Percentiles rank a stretch among this genome's conserved stretches.
These are phyloP conservation scores for Corrigiola litoralis DNA, from an alignment of 179 eudicot species.

Conservation along the genomic window DNA sequence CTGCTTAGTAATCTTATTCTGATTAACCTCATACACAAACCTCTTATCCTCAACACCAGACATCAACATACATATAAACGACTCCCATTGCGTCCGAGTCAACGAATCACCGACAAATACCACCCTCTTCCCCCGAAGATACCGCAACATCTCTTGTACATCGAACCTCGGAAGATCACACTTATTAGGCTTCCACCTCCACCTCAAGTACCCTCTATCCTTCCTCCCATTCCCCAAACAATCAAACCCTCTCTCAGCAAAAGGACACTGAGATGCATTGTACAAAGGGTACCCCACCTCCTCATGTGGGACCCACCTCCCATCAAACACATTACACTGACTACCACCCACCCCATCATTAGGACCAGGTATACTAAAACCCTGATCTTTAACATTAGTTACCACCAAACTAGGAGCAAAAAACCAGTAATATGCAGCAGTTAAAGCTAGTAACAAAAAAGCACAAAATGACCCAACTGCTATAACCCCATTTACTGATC, in stretches of 20 bases:
- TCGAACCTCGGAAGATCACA: conserved; percentile 72
- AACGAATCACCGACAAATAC: conserved; percentile 98
- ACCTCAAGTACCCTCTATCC: conserved; percentile 58
- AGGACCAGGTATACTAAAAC: conserved; percentile 18
- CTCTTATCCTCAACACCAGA: conserved; percentile 72
- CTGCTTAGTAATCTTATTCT: conserved; percentile 63
- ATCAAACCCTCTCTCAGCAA: conserved; percentile 71
- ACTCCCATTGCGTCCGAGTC: conserved; percentile 98
- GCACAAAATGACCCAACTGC: conserved; percentile 35
- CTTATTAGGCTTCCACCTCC: conserved; percentile 89
- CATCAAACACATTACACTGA: conserved; percentile 72
- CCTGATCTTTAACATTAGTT: conserved; percentile 22
- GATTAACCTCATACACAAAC: conserved; percentile 78
- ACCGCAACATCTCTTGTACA: conserved; percentile 37
- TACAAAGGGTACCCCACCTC: conserved; percentile 71
- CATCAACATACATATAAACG: conserved; percentile 90
- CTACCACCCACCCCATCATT: conserved; percentile 24
- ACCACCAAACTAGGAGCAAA: conserved; percentile 26
- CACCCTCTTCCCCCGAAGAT: conserved; percentile 66
- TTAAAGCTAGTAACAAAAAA: conserved; percentile 35
- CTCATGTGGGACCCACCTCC: conserved; percentile 78
- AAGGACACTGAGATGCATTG: conserved; percentile 84
- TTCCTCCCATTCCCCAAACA: conserved; percentile 81
- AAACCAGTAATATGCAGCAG: conserved; percentile 41
- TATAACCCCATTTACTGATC: conserved; percentile 33